Conservation (phyloP, 345 rosid species). For the Aethionema arabicum region DNA sequence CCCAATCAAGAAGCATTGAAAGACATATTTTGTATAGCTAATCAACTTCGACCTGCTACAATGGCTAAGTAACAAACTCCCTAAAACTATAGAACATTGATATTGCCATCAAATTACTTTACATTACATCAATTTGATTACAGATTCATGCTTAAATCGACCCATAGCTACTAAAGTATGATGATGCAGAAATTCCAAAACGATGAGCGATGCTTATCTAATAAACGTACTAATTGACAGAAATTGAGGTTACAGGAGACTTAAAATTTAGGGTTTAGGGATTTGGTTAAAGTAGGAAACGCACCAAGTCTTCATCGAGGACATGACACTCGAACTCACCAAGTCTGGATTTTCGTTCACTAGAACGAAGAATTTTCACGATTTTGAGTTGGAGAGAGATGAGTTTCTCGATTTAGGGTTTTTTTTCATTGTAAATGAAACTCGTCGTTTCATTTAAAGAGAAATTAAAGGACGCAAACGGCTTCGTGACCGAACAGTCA, state of each 20-base stretch:
- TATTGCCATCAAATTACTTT: too few species aligned
- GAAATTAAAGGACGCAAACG: too few species aligned
- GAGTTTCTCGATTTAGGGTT: too few species aligned
- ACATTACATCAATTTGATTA: too few species aligned
- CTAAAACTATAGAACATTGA: constrained; percentile 1
- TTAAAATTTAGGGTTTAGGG: background rate
- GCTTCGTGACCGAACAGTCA: too few species aligned
- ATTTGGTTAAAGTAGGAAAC: background rate
- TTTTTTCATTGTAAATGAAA: too few species aligned
- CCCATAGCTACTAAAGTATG: background rate
- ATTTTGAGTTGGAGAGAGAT: too few species aligned
- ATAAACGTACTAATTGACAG: background rate
- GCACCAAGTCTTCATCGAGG: constrained; percentile 78
- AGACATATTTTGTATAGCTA: background rate
- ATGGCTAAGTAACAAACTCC: constrained; percentile 1
- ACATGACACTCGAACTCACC: too few species aligned
- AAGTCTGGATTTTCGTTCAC: too few species aligned
- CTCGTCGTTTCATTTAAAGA: too few species aligned
- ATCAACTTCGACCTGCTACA: background rate
- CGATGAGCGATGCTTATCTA: background rate
- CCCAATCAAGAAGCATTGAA: background rate
- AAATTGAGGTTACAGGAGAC: background rate
- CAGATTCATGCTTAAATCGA: background rate
- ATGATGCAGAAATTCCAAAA: background rate
- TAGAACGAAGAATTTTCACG: too few species aligned